Evolutionary conservation across 345 rosid species (phyloP).

Genomic region (Populus ilicifolia): DNA sequence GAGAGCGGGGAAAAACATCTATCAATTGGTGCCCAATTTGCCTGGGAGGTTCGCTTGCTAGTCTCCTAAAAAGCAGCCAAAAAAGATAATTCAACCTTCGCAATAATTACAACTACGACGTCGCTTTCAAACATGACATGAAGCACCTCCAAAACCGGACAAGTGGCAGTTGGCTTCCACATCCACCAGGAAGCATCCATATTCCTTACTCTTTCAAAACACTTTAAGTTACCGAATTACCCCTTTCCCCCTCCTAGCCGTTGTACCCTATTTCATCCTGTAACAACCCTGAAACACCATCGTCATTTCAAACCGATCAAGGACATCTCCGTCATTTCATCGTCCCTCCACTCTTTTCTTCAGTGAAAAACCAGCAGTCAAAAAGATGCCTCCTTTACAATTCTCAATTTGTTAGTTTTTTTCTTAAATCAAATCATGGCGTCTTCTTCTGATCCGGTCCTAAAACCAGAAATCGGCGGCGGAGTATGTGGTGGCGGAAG

Average conservation of each 20-base stretch:
- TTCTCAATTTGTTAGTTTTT: slow-evolving; percentile 18
- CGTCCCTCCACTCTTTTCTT: neutral
- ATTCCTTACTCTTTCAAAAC: slow-evolving; percentile 20
- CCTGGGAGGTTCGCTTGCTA: neutral
- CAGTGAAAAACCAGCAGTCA: neutral
- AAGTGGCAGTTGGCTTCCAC: slow-evolving; percentile 20
- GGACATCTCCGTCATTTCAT: slow-evolving; percentile 29
- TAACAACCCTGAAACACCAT: neutral
- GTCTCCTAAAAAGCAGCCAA: neutral
- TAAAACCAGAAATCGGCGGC: slow-evolving; percentile 55
- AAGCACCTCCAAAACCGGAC: slow-evolving; percentile 2
- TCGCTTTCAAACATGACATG: neutral
- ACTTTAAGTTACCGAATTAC: neutral
- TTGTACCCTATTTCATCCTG: slow-evolving; percentile 26
- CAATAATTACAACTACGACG: neutral
- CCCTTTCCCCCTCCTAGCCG: slow-evolving; percentile 51
- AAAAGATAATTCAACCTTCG: neutral
- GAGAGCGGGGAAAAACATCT: no score
- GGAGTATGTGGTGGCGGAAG: slow-evolving; percentile 19
- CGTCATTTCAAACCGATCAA: slow-evolving; percentile 10
- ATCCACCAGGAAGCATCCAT: neutral
- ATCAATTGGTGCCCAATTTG: neutral
- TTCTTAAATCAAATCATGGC: slow-evolving; percentile 41
- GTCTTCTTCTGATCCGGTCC: slow-evolving; percentile 78
- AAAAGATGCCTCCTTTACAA: neutral